Conservation (phyloP, 2,329 filamentous ascomycete species). For the Elsinoe necatrix region DNA sequence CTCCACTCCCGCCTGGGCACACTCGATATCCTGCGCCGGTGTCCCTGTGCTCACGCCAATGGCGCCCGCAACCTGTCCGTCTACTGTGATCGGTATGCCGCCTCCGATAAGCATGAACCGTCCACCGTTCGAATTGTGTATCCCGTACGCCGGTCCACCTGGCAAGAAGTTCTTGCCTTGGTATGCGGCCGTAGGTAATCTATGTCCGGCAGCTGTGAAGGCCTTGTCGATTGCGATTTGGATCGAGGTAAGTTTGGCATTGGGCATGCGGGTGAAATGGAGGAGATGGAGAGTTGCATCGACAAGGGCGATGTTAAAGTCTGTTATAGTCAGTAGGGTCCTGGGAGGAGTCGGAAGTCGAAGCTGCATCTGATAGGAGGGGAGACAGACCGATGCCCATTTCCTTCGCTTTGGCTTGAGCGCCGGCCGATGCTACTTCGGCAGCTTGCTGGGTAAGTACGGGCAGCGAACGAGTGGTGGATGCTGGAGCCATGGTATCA, state of each 20-base stretch:
- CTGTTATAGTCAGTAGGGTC: conserved; percentile 25
- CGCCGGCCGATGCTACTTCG: conserved; percentile 27
- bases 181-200: conserved; percentile 44
- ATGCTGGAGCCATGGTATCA: conserved; percentile 5
- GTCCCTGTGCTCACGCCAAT: conserved; percentile 49
- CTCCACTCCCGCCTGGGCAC: conserved; percentile 45
- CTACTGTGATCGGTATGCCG: conserved; percentile 43
- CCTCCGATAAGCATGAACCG: conserved; percentile 48
- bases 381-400: conserved; percentile 29
- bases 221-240: conserved; percentile 57
- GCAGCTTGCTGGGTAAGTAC: conserved; percentile 30
- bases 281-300: conserved; percentile 40
- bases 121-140: conserved; percentile 45
- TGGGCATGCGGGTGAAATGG: conserved; percentile 42
- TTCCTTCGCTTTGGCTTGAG: conserved; percentile 30
- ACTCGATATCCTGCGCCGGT: conserved; percentile 47
- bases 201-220: conserved; percentile 49
- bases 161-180: conserved; percentile 45
- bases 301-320: conserved; percentile 44
- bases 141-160: conserved; percentile 45
- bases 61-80: conserved; percentile 45
- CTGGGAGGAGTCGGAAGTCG: not conserved
- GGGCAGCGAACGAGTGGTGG: conserved; percentile 28
- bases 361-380: not conserved
- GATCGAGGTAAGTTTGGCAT: conserved; percentile 45